Base-by-base conservation (phyloP, 306 rosid species). In the Mimosa pudica region DNA sequence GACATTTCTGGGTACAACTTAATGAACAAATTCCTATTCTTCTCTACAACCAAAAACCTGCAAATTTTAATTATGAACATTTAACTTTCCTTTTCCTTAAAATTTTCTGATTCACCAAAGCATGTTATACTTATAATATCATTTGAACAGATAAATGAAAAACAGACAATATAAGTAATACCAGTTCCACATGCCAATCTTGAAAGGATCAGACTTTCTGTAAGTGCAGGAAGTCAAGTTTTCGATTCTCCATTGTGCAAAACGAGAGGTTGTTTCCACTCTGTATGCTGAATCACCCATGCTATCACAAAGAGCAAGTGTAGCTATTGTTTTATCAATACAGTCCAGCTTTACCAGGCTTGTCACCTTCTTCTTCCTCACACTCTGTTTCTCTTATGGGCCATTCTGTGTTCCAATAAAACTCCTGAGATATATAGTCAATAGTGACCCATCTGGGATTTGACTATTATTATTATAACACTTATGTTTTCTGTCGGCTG, bases 341-440 rank as follows among this genome's bases (percentile, higher is more conserved):
- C 99, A 95, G 71, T 92, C 94, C 74, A 92, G 89, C 91, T 91
- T 95, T 89, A 97, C 99, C 99, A 95, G 98, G 86, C 88, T 95
- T 86, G 57, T 54, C 77, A 73, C 51, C 80, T 68, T 17, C 72
- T 16, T 69, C 71, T 3, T 54, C 73, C 67, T 63, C 63, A 48
- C 48, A 51, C n/a, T 12, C 72, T 74, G 30, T 20, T 45, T 67
- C 51, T 67, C 32, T 38, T 52, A 13, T 60, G 65, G 65, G 6
- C 30, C 17, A 30, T 30, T 61, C 67, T 30, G 38, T 1, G 67
- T 30, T 61, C 38, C 12, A 17, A 10, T 60, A 4, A 49, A 71
- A 71, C 51, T 62, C 63, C 76, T 13, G 62, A 14, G 42, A 32
- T 49, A 17, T 10, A 8, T 9, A 24, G 36, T 24, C 63, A 57